These are phyloP conservation scores for Ophidiomyces ophidiicola DNA, from an alignment of 2,329 filamentous ascomycete species.

Conservation along the genomic window DNA sequence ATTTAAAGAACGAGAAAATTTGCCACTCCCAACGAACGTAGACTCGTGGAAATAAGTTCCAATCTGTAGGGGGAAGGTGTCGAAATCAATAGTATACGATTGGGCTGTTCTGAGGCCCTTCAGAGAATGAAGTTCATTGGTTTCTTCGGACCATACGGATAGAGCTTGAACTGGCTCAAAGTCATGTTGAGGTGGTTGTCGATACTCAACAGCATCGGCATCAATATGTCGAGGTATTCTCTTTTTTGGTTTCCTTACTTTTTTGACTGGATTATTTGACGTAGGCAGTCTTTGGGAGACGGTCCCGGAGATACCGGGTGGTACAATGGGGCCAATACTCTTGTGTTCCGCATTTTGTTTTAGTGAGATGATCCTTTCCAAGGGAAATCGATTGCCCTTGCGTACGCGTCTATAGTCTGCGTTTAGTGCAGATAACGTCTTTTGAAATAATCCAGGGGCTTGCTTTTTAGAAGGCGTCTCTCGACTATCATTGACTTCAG, in stretches of 20 bases:
- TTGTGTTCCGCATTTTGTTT: conserved; percentile 8
- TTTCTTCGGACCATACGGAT: conserved; percentile 8
- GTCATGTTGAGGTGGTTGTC: conserved; percentile 28
- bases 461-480: conserved; percentile 13
- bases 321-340: background rate
- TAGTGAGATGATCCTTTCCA: conserved; percentile 28
- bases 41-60: conserved; percentile 45
- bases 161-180: conserved; percentile 12
- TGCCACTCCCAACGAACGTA: conserved; percentile 48
- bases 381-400: conserved; percentile 19
- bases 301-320: background rate
- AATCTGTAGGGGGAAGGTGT: conserved; percentile 37
- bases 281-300: conserved; percentile 10
- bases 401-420: conserved; percentile 20
- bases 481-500: conserved; percentile 22
- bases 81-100: conserved; percentile 43
- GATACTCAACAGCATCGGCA: conserved; percentile 34
- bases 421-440: conserved; percentile 25
- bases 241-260: conserved; percentile 23
- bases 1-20: conserved; percentile 37
- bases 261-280: background rate
- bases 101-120: conserved; percentile 40
- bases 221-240: conserved; percentile 36
- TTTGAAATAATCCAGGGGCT: conserved; percentile 22
- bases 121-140: background rate